Conservation (phyloP, 768 basidiomycete species). For the Scleroderma bovista region DNA sequence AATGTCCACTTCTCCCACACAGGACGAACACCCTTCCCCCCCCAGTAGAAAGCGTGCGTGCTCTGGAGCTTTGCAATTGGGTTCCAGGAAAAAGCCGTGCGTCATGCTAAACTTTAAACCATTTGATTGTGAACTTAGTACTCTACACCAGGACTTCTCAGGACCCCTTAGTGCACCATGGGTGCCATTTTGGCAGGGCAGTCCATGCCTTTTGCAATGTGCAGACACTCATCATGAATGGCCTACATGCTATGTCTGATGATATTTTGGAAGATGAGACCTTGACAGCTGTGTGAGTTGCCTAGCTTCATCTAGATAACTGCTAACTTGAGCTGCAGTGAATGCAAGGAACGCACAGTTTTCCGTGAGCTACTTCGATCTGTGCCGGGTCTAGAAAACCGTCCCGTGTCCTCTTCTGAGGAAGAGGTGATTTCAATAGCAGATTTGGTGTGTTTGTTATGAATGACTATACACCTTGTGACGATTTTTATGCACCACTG, state of each 20-base stretch:
- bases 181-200: slow-evolving; percentile 16
- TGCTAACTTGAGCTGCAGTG: background rate
- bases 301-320: background rate
- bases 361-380: slow-evolving; percentile 10
- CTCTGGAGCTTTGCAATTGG: background rate
- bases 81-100: background rate
- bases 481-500: background rate
- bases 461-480: too few relatives aligned
- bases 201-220: slow-evolving; percentile 18
- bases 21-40: too few relatives aligned
- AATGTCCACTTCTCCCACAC: too few relatives aligned
- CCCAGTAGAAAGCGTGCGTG: too few relatives aligned
- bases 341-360: background rate
- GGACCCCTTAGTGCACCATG: slow-evolving; percentile 18
- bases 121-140: background rate
- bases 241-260: background rate
- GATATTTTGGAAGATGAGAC: background rate
- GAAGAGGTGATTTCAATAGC: slow-evolving; percentile 11
- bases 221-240: slow-evolving; percentile 13
- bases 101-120: background rate
- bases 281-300: background rate
- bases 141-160: background rate
- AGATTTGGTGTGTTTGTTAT: slow-evolving; percentile 9
- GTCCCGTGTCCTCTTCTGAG: slow-evolving; percentile 6
- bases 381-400: slow-evolving; percentile 12